Percentiles rank a stretch among this genome's conserved stretches.
Conservation (phyloP, 2,329 filamentous ascomycete genomes). For the Sordariomycetes sp. region DNA sequence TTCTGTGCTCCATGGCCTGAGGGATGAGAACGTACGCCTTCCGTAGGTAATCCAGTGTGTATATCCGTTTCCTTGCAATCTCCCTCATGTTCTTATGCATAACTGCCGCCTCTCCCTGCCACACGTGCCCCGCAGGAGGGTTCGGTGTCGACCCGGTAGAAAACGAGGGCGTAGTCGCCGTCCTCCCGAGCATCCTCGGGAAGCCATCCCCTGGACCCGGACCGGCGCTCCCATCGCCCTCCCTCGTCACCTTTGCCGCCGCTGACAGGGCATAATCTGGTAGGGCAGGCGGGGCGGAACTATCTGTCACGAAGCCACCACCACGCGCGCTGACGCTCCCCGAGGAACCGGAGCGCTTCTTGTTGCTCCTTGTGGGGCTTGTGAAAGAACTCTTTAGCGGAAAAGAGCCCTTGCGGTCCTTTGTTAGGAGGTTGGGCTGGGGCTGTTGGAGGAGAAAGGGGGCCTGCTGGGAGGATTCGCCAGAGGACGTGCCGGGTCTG, state of each 20-base stretch:
- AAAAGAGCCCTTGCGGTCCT: conserved; percentile 42
- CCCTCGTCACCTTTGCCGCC: conserved; percentile 29
- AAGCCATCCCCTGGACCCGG: conserved; percentile 22
- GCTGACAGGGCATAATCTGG: conserved; percentile 42
- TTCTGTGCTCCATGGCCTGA: not conserved
- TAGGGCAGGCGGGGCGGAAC: conserved; percentile 37
- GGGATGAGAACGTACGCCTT: conserved; percentile 58
- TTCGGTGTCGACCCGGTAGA: conserved; percentile 13
- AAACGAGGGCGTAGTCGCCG: conserved; percentile 22
- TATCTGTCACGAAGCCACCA: conserved; percentile 31
- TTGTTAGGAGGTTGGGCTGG: conserved; percentile 12
- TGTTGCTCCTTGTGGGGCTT: conserved; percentile 17
- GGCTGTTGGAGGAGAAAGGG: not conserved
- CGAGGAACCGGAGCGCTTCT: conserved; percentile 30
- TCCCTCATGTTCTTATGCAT: conserved; percentile 65
- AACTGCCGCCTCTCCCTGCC: conserved; percentile 29
- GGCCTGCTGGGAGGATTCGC: not conserved
- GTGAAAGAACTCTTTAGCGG: conserved; percentile 42
- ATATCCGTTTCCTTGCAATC: conserved; percentile 82
- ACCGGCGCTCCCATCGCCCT: conserved; percentile 16
- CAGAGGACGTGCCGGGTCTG: conserved; percentile 3
- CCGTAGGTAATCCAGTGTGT: conserved; percentile 82
- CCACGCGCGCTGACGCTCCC: conserved; percentile 23
- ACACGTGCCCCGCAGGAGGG: conserved; percentile 9
- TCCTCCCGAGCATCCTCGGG: conserved; percentile 32